A percentile compares a stretch with the other conserved stretches of the same genome.
Evolutionary conservation across 441 rosid species (phyloP).

Genomic region (Breynia disticha): DNA sequence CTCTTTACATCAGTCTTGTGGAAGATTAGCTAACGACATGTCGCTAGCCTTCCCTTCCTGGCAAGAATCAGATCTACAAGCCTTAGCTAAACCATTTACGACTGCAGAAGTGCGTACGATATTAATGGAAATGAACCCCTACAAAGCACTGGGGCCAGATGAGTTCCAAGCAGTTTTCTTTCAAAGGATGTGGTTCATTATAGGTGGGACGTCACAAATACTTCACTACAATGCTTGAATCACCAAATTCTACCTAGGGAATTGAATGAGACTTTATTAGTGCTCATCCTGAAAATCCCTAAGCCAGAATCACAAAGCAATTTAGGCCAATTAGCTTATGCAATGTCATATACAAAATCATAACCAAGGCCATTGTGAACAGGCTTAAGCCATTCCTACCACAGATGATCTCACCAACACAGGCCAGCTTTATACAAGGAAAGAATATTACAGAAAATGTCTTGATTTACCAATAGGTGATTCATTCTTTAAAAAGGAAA

Average conservation of each 20-base stretch:
- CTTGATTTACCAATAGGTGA: not conserved
- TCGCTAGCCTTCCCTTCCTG: no score
- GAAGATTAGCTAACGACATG: no score
- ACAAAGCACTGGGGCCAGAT: not conserved
- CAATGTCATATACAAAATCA: not conserved
- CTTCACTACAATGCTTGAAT: not conserved
- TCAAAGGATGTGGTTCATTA: not conserved
- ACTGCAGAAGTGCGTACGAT: not conserved
- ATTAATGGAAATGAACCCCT: not conserved
- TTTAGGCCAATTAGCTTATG: not conserved
- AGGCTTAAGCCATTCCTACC: no score
- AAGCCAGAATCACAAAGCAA: not conserved
- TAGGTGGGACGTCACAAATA: not conserved
- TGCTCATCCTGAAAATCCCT: no score
- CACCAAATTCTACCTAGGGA: no score
- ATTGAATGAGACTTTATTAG: not conserved
- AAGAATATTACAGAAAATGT: not conserved
- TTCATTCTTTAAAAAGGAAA: not conserved
- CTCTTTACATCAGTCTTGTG: no score
- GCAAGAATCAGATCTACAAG: not conserved
- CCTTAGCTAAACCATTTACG: not conserved
- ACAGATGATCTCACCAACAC: not conserved
- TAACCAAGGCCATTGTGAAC: not conserved
- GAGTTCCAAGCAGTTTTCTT: not conserved
- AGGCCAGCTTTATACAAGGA: not conserved